phyloP scores from a whole-genome alignment of 2,329 filamentous ascomycete species.

The Eutypella sp. region DNA sequence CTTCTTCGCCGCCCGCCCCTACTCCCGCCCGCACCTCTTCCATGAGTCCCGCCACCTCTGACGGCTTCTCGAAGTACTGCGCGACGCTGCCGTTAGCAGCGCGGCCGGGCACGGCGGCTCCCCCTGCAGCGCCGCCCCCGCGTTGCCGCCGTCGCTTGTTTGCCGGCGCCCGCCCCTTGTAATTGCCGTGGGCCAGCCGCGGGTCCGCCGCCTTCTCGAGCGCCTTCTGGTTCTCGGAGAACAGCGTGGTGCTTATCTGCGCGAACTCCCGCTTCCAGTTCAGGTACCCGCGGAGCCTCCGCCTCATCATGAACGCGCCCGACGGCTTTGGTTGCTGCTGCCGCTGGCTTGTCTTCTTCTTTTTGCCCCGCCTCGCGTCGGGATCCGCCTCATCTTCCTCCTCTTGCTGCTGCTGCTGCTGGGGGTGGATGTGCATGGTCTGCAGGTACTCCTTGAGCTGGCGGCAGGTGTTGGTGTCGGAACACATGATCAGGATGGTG shows the following conservation, averaged over 20 bases:
- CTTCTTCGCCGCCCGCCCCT: constrained; percentile 73
- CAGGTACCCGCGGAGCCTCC: constrained; percentile 80
- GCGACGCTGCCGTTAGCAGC: constrained; percentile 69
- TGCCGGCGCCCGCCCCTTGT: constrained; percentile 61
- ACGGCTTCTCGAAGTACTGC: constrained; percentile 75
- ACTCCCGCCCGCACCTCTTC: constrained; percentile 79
- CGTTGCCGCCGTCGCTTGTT: constrained; percentile 84
- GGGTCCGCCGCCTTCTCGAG: constrained; percentile 62
- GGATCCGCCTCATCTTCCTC: constrained; percentile 40
- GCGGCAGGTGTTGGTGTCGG: constrained; percentile 76
- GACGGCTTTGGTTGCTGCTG: constrained; percentile 62
- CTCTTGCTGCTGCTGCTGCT: too few relatives aligned
- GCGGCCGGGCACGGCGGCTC: constrained; percentile 54
- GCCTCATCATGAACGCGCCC: constrained; percentile 82
- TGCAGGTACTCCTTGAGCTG: constrained; percentile 90
- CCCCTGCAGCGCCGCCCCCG: constrained; percentile 63
- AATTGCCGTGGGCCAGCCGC: constrained; percentile 40
- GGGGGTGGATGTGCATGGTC: constrained; percentile 74
- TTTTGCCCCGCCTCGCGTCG: constrained; percentile 32
- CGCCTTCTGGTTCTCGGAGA: constrained; percentile 73
- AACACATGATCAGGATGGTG: constrained; percentile 94
- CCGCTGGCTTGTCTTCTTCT: too few relatives aligned
- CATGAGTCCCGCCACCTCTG: constrained; percentile 77
- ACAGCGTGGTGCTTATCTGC: constrained; percentile 74
- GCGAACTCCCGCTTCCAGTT: constrained; percentile 88